These are phyloP conservation scores for Arthrobotrys entomopaga DNA, from an alignment of 2,329 filamentous ascomycete genomes.

Conservation along the genomic window DNA sequence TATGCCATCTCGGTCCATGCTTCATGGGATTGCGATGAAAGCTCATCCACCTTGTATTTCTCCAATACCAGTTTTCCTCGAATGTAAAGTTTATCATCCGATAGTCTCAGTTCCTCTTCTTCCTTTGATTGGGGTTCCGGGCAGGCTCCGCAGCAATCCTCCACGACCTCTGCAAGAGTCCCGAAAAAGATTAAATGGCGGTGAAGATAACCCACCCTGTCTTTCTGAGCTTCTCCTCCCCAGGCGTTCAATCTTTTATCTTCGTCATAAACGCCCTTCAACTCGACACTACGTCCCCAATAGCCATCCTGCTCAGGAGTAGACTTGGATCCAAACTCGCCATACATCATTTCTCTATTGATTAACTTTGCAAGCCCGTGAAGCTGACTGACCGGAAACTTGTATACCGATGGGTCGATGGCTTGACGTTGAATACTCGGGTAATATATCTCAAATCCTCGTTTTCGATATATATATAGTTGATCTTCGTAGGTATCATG, in stretches of 20 bases:
- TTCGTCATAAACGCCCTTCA: constrained; percentile 61
- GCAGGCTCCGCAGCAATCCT: constrained; percentile 84
- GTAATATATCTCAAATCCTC: constrained; percentile 87
- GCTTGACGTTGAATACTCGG: constrained; percentile 75
- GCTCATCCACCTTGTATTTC: constrained; percentile 59
- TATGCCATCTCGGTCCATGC: constrained; percentile 76
- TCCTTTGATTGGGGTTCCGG: constrained; percentile 75
- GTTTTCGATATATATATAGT: constrained; percentile 82
- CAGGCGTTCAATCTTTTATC: constrained; percentile 74
- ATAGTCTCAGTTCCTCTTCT: constrained; percentile 75
- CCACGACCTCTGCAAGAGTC: constrained; percentile 75
- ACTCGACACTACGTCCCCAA: too few species aligned
- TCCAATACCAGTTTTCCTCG: constrained; percentile 66
- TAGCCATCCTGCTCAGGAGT: too few species aligned
- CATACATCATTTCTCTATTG: background rate
- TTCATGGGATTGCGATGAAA: constrained; percentile 8
- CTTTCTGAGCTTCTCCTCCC: constrained; percentile 74
- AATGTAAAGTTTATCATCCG: constrained; percentile 79
- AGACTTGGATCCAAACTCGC: too few species aligned
- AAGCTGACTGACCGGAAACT: constrained; percentile 79
- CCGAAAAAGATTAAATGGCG: constrained; percentile 84
- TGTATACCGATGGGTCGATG: constrained; percentile 86
- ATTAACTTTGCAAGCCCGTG: constrained; percentile 81
- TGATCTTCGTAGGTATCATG: constrained; percentile 79
- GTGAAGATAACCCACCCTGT: constrained; percentile 78